Evolutionary conservation across 1,284 basidiomycete genomes (phyloP).

Genomic region (Coniophora puteana): DNA sequence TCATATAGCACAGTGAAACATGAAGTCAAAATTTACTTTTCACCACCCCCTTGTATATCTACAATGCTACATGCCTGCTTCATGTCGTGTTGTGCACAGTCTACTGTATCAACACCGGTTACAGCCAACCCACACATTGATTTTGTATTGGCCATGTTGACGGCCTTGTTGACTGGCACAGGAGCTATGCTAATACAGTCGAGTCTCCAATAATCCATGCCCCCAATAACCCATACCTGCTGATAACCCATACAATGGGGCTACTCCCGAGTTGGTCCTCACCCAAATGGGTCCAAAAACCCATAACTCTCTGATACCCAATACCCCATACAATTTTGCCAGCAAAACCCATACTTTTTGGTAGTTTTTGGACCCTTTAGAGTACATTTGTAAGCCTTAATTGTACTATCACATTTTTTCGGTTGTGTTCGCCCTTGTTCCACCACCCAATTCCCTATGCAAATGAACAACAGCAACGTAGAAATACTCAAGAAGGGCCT

Average conservation of each 20-base stretch:
- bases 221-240: constrained; percentile 3
- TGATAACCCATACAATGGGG: background rate
- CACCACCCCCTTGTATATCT: constrained; percentile 23
- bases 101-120: constrained; percentile 17
- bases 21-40: constrained; percentile 9
- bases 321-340: background rate
- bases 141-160: constrained; percentile 15
- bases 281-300: constrained; percentile 1
- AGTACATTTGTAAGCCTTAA: no score
- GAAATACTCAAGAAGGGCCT: no score
- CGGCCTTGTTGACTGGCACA: constrained; percentile 5
- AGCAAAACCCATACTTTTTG: background rate
- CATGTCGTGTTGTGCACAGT: constrained; percentile 19
- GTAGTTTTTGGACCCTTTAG: no score
- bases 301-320: constrained; percentile 1
- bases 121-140: constrained; percentile 6
- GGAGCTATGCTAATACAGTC: constrained; percentile 3
- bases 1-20: background rate
- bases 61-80: constrained; percentile 15
- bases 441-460: no score
- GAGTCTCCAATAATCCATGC: constrained; percentile 3
- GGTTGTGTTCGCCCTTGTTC: no score
- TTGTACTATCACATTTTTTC: no score
- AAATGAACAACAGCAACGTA: no score
- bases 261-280: constrained; percentile 3